Base-by-base conservation (phyloP, 2,329 filamentous ascomycete genomes). In the Westerdykella sp. region DNA sequence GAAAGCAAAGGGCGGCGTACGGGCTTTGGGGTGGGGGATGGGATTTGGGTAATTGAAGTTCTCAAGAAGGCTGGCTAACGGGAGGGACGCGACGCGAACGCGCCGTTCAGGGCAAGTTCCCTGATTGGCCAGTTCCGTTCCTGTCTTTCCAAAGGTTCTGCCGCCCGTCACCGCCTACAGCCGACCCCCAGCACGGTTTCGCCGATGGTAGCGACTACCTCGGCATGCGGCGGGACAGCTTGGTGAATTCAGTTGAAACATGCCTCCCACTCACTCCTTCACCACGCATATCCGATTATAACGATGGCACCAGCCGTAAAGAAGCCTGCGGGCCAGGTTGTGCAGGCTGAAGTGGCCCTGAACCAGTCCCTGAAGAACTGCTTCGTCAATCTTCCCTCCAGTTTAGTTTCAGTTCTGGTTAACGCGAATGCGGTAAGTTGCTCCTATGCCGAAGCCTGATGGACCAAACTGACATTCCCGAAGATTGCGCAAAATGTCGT, bases 401-500 rank as follows among this genome's bases (percentile, higher is more conserved):
- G 87, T 21, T 74, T 98, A 44, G 89, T 94, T 44, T 84, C 87
- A 30, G 70, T 95, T 42, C 79, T 98, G 39, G 80, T 91, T 55
- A 95, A 90, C 70, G 79, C 90, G 56, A 94, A 97, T 64, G 90
- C 90, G 35, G 87, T 95, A 75, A 70, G 85, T 65, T 16, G 28
- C 32, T 32, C 44, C 36, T 48, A 34, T 39, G 12, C 16, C 35
- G 30, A 13, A 22, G 37, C 16, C 30, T 18, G 11, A 28, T 14
- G 28, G 18, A 22, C 34, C 43, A 21, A 15, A 23, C 50, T 53
- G 25, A 55, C 21, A 56, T 88, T 84, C 76, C 9, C 23, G 14
- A 57, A 94, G 88, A 78, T 90, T 46, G 87, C 86, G 28, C 93
- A 98, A 71, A 95, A 97, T 85, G 87, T 97, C 56, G 79, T 97